Percentiles rank a stretch among this genome's conserved stretches.
These are phyloP conservation scores for Achlya hypogyna DNA, from an alignment of 352 stramenopile species.

Conservation along the genomic window DNA sequence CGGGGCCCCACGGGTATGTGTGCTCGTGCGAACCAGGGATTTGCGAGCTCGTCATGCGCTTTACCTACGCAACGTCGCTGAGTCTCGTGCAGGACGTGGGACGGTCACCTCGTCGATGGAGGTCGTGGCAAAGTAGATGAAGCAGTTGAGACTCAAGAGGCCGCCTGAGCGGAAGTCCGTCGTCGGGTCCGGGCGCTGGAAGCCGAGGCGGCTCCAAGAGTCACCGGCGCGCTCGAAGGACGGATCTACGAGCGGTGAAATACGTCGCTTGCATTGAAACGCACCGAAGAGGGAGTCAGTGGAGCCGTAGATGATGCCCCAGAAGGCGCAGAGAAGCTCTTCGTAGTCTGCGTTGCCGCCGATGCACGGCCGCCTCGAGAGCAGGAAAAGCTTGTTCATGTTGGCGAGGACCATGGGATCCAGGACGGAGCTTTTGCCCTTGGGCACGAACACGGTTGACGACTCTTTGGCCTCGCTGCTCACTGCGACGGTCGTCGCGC, in stretches of 20 bases:
- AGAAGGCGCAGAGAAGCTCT: constrained; percentile 45
- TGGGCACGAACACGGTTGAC: neutral
- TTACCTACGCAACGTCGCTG: neutral
- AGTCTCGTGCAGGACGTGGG: neutral
- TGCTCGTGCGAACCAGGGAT: constrained; percentile 69
- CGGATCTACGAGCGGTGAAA: constrained; percentile 19
- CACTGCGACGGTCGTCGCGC: constrained; percentile 25
- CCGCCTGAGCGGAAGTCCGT: constrained; percentile 78
- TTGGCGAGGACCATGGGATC: constrained; percentile 27
- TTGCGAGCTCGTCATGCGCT: constrained; percentile 62
- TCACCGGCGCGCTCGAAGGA: constrained; percentile 65
- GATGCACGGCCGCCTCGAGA: constrained; percentile 62
- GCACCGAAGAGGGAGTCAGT: constrained; percentile 6
- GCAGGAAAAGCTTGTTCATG: constrained; percentile 57
- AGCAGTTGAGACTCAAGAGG: constrained; percentile 67
- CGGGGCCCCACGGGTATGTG: constrained; percentile 76
- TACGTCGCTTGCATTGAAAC: neutral
- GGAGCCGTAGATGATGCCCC: constrained; percentile 48
- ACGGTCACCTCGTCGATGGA: constrained; percentile 42
- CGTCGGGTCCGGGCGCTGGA: constrained; percentile 75
- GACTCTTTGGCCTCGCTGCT: neutral
- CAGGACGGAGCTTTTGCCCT: neutral
- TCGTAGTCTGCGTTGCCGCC: constrained; percentile 57
- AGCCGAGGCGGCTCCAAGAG: constrained; percentile 71
- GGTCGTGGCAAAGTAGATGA: constrained; percentile 70